These are phyloP conservation scores for Neonectria ditissima DNA, from an alignment of 2,329 filamentous ascomycete genomes.

Conservation along the genomic window DNA sequence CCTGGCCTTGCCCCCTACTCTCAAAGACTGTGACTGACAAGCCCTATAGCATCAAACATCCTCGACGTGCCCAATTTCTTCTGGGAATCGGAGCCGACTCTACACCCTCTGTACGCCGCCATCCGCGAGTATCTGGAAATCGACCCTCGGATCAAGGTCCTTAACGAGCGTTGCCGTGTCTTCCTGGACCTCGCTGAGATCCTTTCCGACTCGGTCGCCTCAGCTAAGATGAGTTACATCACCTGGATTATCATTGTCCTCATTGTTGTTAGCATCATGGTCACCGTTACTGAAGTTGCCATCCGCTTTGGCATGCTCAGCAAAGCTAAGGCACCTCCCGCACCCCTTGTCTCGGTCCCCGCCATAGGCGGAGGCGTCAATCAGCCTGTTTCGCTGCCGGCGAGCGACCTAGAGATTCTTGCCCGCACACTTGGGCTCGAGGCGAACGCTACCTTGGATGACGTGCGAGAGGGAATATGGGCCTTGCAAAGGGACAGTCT, in stretches of 20 bases:
- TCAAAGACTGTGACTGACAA: constrained; percentile 35
- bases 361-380: constrained; percentile 34
- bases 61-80: constrained; percentile 97
- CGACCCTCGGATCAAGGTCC: constrained; percentile 92
- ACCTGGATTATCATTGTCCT: constrained; percentile 99
- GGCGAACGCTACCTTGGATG: constrained; percentile 50
- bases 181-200: constrained; percentile 98
- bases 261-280: constrained; percentile 89
- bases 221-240: constrained; percentile 94
- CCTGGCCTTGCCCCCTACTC: neutral
- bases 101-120: constrained; percentile 93
- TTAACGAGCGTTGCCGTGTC: constrained; percentile 96
- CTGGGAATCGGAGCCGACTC: constrained; percentile 96
- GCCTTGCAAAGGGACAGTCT: constrained; percentile 42
- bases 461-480: constrained; percentile 51
- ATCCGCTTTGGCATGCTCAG: constrained; percentile 83
- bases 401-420: constrained; percentile 51
- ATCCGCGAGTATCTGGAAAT: constrained; percentile 98
- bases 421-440: constrained; percentile 50
- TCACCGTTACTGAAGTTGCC: constrained; percentile 90
- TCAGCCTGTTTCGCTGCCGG: constrained; percentile 31
- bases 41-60: constrained; percentile 82
- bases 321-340: constrained; percentile 37
- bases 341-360: constrained; percentile 25
- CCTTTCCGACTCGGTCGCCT: constrained; percentile 88